Base-by-base conservation (phyloP, 164 flowering plant species). In the Tetrastigma voinierianum region DNA sequence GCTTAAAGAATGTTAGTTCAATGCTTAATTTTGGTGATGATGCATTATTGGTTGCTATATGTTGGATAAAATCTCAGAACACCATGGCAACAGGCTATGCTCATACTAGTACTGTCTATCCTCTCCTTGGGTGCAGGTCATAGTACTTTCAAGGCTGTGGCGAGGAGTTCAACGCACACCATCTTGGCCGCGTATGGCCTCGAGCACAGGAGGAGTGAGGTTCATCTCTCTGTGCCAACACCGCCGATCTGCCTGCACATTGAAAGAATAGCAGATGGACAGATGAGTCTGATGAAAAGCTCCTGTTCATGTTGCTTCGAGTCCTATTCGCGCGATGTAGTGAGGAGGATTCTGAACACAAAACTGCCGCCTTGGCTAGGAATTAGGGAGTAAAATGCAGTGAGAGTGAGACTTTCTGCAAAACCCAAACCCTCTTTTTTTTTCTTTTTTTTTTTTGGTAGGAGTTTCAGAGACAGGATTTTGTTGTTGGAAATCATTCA, bases 121-220 rank as follows among this genome's bases (percentile, higher is more conserved):
- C 17, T 12, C 23, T 71, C 11, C 60, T 61, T 24, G 44, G 40
- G 19, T 74, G 75, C 77, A 86, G 91, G 70, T 12, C 49, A 73
- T 32, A 55, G 24, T 67, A 65, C 72, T 54, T 77, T 83, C 66
- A 78, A 83, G 76, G 83, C 83, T 60, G 79, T 85, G 40, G 83
- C 78, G 4, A 76, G 76, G 64, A 61, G 70, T 57, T 83, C 87
- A n/a, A 86, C 77, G 8, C 86, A 86, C 78, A 77, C 88, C 23
- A 67, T 90, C 71, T 77, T 88, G 59, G 88, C 86, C 45, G 86
- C 87, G 1, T 86, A 84, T 76, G 96, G 87, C 24, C 71, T 71
- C 17, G 81, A 81, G 54, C 85, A 76, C 65, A 24, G 46, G 44
- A 65, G 54, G 21, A 76, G 65, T 19, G 80, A 81, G 46, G 80